Evolutionary conservation across 177 flowering plant species (phyloP).

Genomic region (Vitis hybrid): DNA sequence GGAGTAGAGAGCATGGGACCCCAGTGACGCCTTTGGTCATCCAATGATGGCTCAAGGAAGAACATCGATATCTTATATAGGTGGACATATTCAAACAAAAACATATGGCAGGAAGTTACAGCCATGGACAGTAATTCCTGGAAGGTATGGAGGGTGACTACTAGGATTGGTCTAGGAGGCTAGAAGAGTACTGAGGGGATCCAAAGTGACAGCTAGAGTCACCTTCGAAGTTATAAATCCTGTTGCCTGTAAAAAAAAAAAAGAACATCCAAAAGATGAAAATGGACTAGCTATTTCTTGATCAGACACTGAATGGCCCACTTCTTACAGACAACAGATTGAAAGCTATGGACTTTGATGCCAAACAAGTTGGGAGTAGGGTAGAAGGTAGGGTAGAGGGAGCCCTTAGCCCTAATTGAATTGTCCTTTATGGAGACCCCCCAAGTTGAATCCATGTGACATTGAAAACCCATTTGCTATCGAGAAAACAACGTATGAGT

Average conservation of each 20-base stretch:
- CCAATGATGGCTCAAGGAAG: too few species aligned
- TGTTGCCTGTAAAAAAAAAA: background rate
- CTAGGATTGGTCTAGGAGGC: background rate
- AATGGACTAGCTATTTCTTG: background rate
- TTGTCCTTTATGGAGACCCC: slow-evolving; percentile 13
- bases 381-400: slow-evolving; percentile 6
- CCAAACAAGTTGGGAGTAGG: slow-evolving; percentile 13
- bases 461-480: slow-evolving; percentile 11
- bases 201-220: slow-evolving; percentile 13
- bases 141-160: too few species aligned
- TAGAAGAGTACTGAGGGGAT: background rate
- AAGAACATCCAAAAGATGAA: too few species aligned
- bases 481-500: slow-evolving; percentile 1
- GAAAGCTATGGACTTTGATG: slow-evolving; percentile 16
- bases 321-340: slow-evolving; percentile 16
- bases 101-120: background rate
- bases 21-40: too few species aligned
- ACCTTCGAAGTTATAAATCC: background rate
- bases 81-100: too few species aligned
- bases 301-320: slow-evolving; percentile 12
- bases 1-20: too few species aligned
- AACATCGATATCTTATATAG: too few species aligned
- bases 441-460: slow-evolving; percentile 22
- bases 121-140: too few species aligned
- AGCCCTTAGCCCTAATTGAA: slow-evolving; percentile 19